phyloP scores from a whole-genome alignment of 192 early-diverging fungal genomes.

The Rhizophagus prolifer region DNA sequence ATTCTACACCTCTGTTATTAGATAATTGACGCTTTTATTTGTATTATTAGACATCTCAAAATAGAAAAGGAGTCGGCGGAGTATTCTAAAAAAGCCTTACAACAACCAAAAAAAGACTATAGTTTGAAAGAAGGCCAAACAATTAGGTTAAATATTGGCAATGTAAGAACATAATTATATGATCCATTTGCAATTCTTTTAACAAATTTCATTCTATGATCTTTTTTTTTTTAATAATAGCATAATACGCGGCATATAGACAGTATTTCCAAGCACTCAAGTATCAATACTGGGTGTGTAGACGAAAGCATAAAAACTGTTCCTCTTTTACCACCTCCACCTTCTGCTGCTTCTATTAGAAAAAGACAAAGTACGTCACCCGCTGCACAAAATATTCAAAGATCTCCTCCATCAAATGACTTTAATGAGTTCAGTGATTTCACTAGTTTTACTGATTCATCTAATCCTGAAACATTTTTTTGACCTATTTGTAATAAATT shows the following conservation, averaged over 20 bases:
- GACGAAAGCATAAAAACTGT: background rate
- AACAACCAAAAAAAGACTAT: conserved; percentile 68
- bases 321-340: conserved; percentile 26
- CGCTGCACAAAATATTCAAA: background rate
- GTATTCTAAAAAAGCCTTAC: conserved; percentile 34
- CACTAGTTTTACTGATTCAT: conserved; percentile 11
- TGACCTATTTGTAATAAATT: too few species aligned
- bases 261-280: background rate
- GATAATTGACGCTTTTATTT: background rate
- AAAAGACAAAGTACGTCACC: background rate
- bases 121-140: conserved; percentile 79
- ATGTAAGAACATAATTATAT: conserved; percentile 35
- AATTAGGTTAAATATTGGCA: conserved; percentile 71
- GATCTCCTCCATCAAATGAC: conserved; percentile 8
- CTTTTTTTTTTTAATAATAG: background rate
- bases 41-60: conserved; percentile 44
- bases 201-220: background rate
- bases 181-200: background rate
- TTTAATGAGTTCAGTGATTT: conserved; percentile 23
- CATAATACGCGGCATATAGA: background rate
- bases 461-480: background rate
- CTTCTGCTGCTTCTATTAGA: conserved; percentile 14
- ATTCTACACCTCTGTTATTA: background rate
- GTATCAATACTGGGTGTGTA: background rate
- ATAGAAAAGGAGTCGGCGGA: conserved; percentile 47